phyloP scores from a whole-genome alignment of 148 eudicot species.

The Rhododendron mucronatum region DNA sequence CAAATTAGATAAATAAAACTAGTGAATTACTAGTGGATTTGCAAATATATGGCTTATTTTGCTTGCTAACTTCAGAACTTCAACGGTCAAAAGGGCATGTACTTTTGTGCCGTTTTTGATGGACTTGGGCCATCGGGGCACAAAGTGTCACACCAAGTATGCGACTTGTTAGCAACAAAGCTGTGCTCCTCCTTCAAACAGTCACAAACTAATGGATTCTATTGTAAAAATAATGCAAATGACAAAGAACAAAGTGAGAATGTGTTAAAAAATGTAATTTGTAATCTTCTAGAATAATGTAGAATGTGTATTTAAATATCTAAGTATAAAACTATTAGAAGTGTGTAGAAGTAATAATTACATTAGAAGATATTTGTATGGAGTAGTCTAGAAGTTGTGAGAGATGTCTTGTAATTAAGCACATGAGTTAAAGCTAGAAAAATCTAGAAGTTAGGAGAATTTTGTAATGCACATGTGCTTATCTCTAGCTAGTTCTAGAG shows the following conservation, averaged over 20 bases:
- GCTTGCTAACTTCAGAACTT: conserved; percentile 40
- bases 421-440: no score
- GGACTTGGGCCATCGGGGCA: conserved; percentile 91
- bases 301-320: no score
- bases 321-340: no score
- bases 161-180: conserved; percentile 50
- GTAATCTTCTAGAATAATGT: no score
- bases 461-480: no score
- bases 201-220: conserved; percentile 14
- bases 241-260: background rate
- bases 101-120: conserved; percentile 76
- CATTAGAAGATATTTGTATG: no score
- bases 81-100: conserved; percentile 50
- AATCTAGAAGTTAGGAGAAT: no score
- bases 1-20: background rate
- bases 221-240: conserved; percentile 2
- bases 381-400: no score
- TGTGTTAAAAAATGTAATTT: no score
- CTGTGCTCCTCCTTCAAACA: conserved; percentile 31
- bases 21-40: background rate
- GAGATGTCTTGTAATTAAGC: no score
- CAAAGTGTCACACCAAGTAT: conserved; percentile 57
- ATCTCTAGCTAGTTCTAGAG: no score
- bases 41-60: background rate
- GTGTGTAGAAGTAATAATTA: no score